Percentiles rank a stretch among this genome's conserved stretches.
These are phyloP conservation scores for Coniochaeta ligniaria DNA, from an alignment of 2,329 filamentous ascomycete genomes.

Conservation along the genomic window DNA sequence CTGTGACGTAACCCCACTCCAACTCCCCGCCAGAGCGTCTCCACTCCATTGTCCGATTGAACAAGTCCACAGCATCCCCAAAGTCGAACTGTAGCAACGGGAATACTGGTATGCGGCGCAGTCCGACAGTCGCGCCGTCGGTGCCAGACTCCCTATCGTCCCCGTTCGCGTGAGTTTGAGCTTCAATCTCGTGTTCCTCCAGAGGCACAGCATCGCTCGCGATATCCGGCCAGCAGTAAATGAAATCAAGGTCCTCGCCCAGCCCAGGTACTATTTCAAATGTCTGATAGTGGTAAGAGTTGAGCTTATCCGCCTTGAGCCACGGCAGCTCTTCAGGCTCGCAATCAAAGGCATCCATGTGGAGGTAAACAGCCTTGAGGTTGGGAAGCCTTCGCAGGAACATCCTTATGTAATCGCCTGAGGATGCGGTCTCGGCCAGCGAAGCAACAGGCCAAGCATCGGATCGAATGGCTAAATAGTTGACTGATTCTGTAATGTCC, in stretches of 20 bases:
- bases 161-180: neutral
- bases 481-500: conserved; percentile 8
- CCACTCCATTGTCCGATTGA: neutral
- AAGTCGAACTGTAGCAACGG: neutral
- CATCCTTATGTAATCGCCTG: neutral
- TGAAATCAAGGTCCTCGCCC: conserved; percentile 10
- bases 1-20: neutral
- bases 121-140: neutral
- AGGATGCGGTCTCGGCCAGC: neutral
- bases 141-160: neutral
- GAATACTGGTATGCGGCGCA: neutral
- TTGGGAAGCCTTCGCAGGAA: conserved; percentile 3
- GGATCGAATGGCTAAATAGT: conserved; percentile 13
- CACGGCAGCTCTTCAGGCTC: conserved; percentile 10
- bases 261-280: conserved; percentile 12
- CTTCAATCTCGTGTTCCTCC: conserved; percentile 1
- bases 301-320: conserved; percentile 14
- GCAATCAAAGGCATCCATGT: neutral
- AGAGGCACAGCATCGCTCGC: conserved; percentile 5
- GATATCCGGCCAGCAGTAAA: conserved; percentile 23
- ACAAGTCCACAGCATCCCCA: neutral
- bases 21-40: neutral
- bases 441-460: neutral
- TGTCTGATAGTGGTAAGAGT: conserved; percentile 12
- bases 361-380: conserved; percentile 12